phyloP scores from a whole-genome alignment of 2,329 filamentous ascomycete genomes.

The Coniochaeta sp. region DNA sequence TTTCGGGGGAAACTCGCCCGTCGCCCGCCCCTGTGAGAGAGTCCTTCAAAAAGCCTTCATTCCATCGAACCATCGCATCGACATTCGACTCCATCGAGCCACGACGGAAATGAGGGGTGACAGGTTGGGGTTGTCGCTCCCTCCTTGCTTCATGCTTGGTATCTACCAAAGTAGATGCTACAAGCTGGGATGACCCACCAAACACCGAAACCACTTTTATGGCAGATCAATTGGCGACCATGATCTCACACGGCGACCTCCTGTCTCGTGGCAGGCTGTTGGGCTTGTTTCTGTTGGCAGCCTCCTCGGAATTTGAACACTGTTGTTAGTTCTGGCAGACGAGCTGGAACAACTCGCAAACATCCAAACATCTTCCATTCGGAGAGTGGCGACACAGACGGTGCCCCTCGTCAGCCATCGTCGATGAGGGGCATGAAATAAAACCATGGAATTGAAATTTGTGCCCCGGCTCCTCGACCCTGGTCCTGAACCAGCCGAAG shows the following conservation, averaged over 20 bases:
- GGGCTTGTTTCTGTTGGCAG: too few relatives aligned
- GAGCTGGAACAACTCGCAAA: too few relatives aligned
- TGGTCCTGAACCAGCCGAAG: too few relatives aligned
- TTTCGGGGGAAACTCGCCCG: neutral
- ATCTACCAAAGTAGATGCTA: too few relatives aligned
- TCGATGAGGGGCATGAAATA: neutral
- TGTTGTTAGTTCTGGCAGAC: too few relatives aligned
- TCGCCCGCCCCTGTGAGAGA: neutral
- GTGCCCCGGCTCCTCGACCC: too few relatives aligned
- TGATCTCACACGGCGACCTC: neutral
- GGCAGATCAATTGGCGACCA: neutral
- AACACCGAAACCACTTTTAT: neutral
- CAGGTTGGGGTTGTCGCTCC: neutral
- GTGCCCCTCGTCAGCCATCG: neutral
- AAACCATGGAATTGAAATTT: too few relatives aligned
- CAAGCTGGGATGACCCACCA: neutral
- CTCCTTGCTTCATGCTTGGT: too few relatives aligned
- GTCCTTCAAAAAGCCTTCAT: neutral
- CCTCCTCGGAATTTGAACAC: too few relatives aligned
- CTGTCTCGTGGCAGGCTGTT: neutral
- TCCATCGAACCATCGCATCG: neutral
- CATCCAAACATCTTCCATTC: too few relatives aligned
- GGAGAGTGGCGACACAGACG: too few relatives aligned
- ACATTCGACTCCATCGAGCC: constrained; percentile 2
- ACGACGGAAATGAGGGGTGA: constrained; percentile 1